phyloP scores from a whole-genome alignment of 164 flowering plant species.

The Nelumbo lutea region DNA sequence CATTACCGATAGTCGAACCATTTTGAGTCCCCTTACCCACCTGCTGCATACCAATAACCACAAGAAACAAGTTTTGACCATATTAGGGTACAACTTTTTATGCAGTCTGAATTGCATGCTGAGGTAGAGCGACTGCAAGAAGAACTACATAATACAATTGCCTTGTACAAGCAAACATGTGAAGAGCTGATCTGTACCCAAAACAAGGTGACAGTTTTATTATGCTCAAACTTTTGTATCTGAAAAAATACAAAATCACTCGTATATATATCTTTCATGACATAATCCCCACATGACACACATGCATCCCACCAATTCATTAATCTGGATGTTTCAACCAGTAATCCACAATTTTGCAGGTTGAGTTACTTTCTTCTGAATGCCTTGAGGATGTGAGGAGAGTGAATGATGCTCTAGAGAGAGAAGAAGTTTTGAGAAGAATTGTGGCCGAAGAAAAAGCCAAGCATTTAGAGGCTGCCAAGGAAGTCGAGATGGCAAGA shows the following conservation, averaged over 20 bases:
- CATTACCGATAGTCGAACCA: not conserved
- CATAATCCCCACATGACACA: too few relatives aligned
- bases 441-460: slow-evolving; percentile 53
- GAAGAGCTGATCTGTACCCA: slow-evolving; percentile 58
- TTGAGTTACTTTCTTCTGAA: slow-evolving; percentile 50
- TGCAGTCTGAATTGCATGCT: slow-evolving; percentile 43
- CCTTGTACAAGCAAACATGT: slow-evolving; percentile 64
- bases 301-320: too few relatives aligned
- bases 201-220: slow-evolving; percentile 38
- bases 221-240: too few relatives aligned
- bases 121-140: slow-evolving; percentile 48
- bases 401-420: slow-evolving; percentile 44
- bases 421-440: slow-evolving; percentile 56
- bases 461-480: slow-evolving; percentile 50
- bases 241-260: too few relatives aligned
- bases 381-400: slow-evolving; percentile 57
- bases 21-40: not conserved
- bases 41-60: not conserved
- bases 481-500: slow-evolving; percentile 62
- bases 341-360: slow-evolving; percentile 33
- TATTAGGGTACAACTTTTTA: not conserved
- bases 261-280: too few relatives aligned
- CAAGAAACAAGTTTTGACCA: not conserved
- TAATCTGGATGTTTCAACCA: too few relatives aligned
- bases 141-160: slow-evolving; percentile 47